These are phyloP conservation scores for Fusarium sterilihyphosum DNA, from an alignment of 2,329 filamentous ascomycete genomes.

Conservation along the genomic window DNA sequence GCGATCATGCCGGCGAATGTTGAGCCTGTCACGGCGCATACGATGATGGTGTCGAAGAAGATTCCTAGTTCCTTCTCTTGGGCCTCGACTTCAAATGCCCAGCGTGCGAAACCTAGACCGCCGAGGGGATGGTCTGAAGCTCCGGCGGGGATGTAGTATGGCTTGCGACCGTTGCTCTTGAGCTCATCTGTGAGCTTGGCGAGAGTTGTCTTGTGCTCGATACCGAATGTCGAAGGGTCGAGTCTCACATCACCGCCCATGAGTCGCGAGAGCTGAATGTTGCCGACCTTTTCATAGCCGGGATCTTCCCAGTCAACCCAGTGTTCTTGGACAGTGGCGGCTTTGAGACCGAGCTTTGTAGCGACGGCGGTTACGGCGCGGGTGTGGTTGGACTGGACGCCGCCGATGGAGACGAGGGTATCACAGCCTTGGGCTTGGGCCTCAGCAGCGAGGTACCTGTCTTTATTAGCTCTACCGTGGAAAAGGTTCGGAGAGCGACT, in stretches of 20 bases:
- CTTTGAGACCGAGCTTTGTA: slow-evolving; percentile 64
- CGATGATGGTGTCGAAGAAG: slow-evolving; percentile 74
- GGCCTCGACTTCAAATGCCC: slow-evolving; percentile 73
- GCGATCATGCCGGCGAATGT: slow-evolving; percentile 79
- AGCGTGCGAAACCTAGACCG: slow-evolving; percentile 75
- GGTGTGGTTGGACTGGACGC: slow-evolving; percentile 77
- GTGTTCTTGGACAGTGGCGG: slow-evolving; percentile 69
- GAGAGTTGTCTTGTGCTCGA: slow-evolving; percentile 73
- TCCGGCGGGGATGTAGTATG: slow-evolving; percentile 78
- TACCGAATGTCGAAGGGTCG: slow-evolving; percentile 70
- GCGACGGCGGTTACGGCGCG: slow-evolving; percentile 73
- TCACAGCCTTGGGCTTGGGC: slow-evolving; percentile 65
- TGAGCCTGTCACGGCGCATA: slow-evolving; percentile 76
- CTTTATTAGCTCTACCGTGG: neutral
- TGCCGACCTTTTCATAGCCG: slow-evolving; percentile 72
- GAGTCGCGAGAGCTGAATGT: slow-evolving; percentile 75
- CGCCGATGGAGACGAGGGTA: slow-evolving; percentile 73
- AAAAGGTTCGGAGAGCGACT: neutral
- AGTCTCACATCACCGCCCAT: slow-evolving; percentile 73
- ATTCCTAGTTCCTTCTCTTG: slow-evolving; percentile 70
- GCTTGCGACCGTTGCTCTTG: slow-evolving; percentile 62
- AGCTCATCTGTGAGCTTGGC: slow-evolving; percentile 64
- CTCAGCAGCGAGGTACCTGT: slow-evolving; percentile 71
- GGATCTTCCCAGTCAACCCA: slow-evolving; percentile 72
- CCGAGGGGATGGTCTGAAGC: slow-evolving; percentile 77